Base-by-base conservation (phyloP, 2,329 filamentous ascomycete species). In the Geoglossum cookeanum region DNA sequence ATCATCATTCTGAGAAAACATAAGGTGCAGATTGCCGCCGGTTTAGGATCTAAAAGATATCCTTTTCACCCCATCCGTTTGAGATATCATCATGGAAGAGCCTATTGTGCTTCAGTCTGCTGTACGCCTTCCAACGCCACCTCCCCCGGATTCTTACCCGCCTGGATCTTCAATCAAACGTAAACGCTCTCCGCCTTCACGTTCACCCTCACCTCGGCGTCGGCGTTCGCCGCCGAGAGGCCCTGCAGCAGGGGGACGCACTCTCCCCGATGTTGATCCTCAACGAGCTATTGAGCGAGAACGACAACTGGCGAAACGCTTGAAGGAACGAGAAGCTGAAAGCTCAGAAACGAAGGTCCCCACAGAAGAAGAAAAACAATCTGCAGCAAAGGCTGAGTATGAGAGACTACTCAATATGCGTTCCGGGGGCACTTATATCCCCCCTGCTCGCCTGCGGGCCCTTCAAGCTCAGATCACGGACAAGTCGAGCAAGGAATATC, bases 401-500 rank as follows among this genome's bases (percentile, higher is more conserved):
- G 84, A 94, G 71, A 91, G 91, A 72, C 78, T 97, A 60, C 74
- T 95, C 63, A 92, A 80, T 62, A 91, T 94, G 80, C 85, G 92
- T 63, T 95, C 89, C 53, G 92, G 92, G 62, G 92, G 92, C 63
- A 94, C 89, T 29, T 98, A 98, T 68, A 94, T 98, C 60, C 92
- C 92, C 22, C 92, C 92, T 0, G 91, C 91, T 56, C 80, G 88
- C 63, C 75, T 98, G 66, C 82, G 89, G 64, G 91, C 91, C 44
- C 79, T 98, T 60, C 92, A 98, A 73, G 87, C 90, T 56, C 89
- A 95, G 71, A 95, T 98, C 69, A 96, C 89, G 60, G 92, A 98
- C 73, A 95, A 94, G 75, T 83, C 79, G 57, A 94, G 84, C 70
- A 94, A 95, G 71, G 92, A 97, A 72, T 97, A 95, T 68, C 92